Evolutionary conservation across 371 early-diverging fungal species (phyloP).

Genomic region (Entomophthora muscae): DNA sequence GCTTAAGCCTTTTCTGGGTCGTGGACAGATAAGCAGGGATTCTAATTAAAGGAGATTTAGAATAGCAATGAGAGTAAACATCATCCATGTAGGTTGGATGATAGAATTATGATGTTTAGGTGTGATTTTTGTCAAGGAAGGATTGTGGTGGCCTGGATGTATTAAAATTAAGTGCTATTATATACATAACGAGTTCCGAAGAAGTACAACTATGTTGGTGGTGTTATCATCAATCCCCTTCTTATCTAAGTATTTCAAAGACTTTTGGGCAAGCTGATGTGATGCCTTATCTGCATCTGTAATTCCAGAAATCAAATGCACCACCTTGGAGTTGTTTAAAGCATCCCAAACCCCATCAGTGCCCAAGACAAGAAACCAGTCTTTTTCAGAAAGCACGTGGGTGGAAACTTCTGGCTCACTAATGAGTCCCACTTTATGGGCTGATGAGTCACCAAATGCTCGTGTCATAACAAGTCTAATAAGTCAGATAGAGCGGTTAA

Average conservation of each 20-base stretch:
- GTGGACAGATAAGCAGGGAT: too few species aligned
- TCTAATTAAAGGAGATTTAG: too few species aligned
- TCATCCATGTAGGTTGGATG: too few species aligned
- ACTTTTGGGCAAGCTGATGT: slow-evolving; percentile 2
- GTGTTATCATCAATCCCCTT: slow-evolving; percentile 7
- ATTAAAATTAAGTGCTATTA: too few species aligned
- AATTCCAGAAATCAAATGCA: slow-evolving; percentile 20
- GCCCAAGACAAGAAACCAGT: slow-evolving; percentile 69
- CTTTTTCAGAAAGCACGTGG: slow-evolving; percentile 36
- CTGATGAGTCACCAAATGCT: slow-evolving; percentile 7
- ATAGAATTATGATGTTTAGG: too few species aligned
- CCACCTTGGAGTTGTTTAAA: slow-evolving; percentile 48
- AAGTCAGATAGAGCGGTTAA: not conserved
- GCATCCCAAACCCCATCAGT: slow-evolving; percentile 92
- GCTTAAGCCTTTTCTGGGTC: too few species aligned
- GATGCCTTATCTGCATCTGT: slow-evolving; percentile 1
- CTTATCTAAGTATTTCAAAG: slow-evolving; percentile 7
- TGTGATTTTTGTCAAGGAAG: too few species aligned
- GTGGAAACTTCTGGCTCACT: slow-evolving; percentile 49
- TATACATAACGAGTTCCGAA: not conserved
- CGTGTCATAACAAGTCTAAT: slow-evolving; percentile 9
- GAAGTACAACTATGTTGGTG: slow-evolving; percentile 4
- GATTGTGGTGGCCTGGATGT: too few species aligned
- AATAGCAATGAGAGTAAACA: too few species aligned
- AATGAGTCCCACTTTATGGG: slow-evolving; percentile 4